A percentile compares a stretch with the other conserved stretches of the same genome.
Conservation (phyloP, 2,329 filamentous ascomycete genomes). For the Colletotrichum sp. region DNA sequence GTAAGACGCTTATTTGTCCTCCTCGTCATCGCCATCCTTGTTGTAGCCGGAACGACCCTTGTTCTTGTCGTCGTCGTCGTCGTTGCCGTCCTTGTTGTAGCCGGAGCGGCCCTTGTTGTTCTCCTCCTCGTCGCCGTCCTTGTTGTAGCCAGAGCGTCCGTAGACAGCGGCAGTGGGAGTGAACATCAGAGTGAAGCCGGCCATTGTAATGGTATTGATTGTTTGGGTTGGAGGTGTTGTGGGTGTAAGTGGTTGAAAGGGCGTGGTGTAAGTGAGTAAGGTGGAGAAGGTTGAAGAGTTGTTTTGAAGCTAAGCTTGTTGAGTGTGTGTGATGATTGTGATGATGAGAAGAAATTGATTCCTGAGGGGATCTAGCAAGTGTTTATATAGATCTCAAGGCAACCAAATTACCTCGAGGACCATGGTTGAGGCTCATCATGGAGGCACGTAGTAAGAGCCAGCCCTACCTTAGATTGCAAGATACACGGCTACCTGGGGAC, state of each 20-base stretch:
- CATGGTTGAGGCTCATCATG: slow-evolving; percentile 8
- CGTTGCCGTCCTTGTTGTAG: slow-evolving; percentile 42
- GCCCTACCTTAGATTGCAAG: not conserved
- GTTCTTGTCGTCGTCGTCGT: slow-evolving; percentile 37
- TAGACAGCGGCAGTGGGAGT: slow-evolving; percentile 38
- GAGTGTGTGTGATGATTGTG: slow-evolving; percentile 9
- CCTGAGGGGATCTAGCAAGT: not conserved
- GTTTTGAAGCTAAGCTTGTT: not conserved
- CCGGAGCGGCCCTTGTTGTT: slow-evolving; percentile 41
- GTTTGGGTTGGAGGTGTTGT: slow-evolving; percentile 14
- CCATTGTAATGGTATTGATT: slow-evolving; percentile 38
- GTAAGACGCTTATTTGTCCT: slow-evolving; percentile 32
- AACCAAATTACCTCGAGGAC: not conserved
- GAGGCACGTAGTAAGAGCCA: slow-evolving; percentile 8
- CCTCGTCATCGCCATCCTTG: slow-evolving; percentile 43
- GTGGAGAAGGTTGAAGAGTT: not conserved
- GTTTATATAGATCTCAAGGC: slow-evolving; percentile 16
- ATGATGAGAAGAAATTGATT: not conserved
- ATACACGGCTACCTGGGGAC: not conserved
- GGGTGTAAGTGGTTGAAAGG: slow-evolving; percentile 28
- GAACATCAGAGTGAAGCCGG: slow-evolving; percentile 35
- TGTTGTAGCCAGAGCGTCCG: slow-evolving; percentile 50
- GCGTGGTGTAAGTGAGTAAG: slow-evolving; percentile 23
- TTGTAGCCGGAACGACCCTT: slow-evolving; percentile 55
- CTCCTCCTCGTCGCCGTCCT: slow-evolving; percentile 35